A percentile compares a stretch with the other conserved stretches of the same genome.
phyloP scores from a whole-genome alignment of 495 filamentous ascomycete genomes.

The Xylaria acuta region DNA sequence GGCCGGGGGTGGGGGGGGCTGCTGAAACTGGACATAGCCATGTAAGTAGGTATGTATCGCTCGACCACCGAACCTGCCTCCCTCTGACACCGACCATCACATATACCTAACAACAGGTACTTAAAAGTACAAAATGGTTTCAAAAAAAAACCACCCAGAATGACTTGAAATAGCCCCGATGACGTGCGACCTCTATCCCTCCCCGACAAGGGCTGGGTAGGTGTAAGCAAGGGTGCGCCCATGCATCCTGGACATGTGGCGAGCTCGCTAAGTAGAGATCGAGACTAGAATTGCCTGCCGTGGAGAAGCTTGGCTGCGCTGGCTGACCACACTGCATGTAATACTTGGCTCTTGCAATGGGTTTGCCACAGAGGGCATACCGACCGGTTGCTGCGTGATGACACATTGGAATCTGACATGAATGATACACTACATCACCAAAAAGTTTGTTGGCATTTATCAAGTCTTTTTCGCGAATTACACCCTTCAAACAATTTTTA shows the following conservation, averaged over 20 bases:
- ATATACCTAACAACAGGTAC: constrained; percentile 1
- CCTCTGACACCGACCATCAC: neutral
- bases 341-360: neutral
- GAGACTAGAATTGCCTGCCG: constrained; percentile 1
- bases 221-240: neutral
- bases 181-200: neutral
- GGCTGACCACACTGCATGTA: neutral
- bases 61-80: neutral
- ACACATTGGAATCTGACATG: constrained; percentile 9
- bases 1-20: too few relatives aligned
- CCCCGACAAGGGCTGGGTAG: neutral
- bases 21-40: neutral
- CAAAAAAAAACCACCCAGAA: neutral
- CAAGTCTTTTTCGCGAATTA: neutral
- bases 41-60: neutral
- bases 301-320: neutral
- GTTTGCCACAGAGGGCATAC: constrained; percentile 1
- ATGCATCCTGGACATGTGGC: constrained; percentile 3
- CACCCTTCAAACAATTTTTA: neutral
- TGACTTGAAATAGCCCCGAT: neutral
- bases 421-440: neutral
- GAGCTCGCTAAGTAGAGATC: neutral
- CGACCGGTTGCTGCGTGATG: neutral
- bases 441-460: neutral
- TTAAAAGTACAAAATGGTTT: neutral